Percentiles rank a stretch among this genome's conserved stretches.
Evolutionary conservation across 495 filamentous ascomycete species (phyloP).

Genomic region (Diplogelasinospora grovesii): DNA sequence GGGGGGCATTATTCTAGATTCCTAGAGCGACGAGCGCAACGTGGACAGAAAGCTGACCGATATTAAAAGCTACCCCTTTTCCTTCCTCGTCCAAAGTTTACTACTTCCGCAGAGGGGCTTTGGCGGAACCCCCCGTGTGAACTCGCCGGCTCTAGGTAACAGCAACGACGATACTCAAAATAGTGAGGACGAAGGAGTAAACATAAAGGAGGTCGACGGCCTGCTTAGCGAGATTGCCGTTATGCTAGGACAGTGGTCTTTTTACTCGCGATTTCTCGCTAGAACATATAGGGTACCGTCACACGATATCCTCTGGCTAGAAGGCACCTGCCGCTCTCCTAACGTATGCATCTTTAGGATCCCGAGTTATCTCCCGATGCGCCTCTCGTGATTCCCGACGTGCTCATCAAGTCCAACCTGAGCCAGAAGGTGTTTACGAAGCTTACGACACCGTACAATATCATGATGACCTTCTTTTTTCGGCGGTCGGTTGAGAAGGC

Average conservation of each 20-base stretch:
- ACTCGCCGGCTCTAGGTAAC: conserved; percentile 60
- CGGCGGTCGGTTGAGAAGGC: conserved; percentile 92
- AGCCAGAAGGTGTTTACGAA: conserved; percentile 65
- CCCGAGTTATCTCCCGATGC: conserved; percentile 35
- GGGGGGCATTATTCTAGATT: conserved; percentile 93
- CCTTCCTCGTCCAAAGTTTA: conserved; percentile 93
- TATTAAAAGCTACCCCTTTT: conserved; percentile 93
- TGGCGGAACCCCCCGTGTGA: conserved; percentile 43
- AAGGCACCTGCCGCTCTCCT: too few species aligned
- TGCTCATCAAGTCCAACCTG: conserved; percentile 69
- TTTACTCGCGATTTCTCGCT: conserved; percentile 84
- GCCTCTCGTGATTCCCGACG: conserved; percentile 54
- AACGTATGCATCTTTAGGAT: too few species aligned
- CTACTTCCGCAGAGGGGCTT: conserved; percentile 57
- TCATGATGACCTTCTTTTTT: conserved; percentile 92
- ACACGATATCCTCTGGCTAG: too few species aligned
- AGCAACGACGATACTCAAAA: conserved; percentile 40
- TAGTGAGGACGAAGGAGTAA: conserved; percentile 82
- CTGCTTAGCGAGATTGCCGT: conserved; percentile 77
- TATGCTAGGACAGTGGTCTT: conserved; percentile 90
- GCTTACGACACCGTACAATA: conserved; percentile 71
- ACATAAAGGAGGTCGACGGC: conserved; percentile 90
- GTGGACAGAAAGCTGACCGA: conserved; percentile 85
- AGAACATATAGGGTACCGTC: conserved; percentile 76
- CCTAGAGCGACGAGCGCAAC: conserved; percentile 82